Percentiles rank a stretch among this genome's conserved stretches.
phyloP scores from a whole-genome alignment of 257 asterid genomes.

The Solanum neorickii region DNA sequence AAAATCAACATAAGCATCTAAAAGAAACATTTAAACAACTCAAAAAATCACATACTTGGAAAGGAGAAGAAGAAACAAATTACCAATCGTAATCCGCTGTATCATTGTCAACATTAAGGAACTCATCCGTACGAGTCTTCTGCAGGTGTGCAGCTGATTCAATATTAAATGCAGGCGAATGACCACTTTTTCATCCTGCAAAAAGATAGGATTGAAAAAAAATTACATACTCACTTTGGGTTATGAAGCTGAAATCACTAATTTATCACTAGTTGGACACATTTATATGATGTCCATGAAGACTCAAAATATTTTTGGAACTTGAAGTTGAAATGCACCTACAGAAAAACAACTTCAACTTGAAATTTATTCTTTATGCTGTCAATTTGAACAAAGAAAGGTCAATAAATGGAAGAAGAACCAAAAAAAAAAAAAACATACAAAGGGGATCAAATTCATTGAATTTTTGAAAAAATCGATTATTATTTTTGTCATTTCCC shows the following conservation, averaged over 20 bases:
- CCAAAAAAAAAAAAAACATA: not conserved
- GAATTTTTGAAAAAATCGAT: slow-evolving; percentile 47
- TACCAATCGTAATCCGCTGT: slow-evolving; percentile 97
- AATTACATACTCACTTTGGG: not conserved
- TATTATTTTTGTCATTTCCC: slow-evolving; percentile 64
- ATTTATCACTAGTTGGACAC: not conserved
- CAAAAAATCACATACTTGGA: not conserved
- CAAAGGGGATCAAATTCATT: slow-evolving; percentile 79
- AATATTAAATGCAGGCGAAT: slow-evolving; percentile 56
- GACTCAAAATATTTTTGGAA: not conserved
- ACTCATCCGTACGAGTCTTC: slow-evolving; percentile 74
- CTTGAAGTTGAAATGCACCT: not conserved
- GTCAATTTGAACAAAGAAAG: not conserved
- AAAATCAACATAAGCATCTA: not conserved
- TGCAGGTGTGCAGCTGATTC: slow-evolving; percentile 40
- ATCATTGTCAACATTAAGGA: slow-evolving; percentile 86
- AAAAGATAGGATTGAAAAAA: not conserved
- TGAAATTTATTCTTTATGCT: not conserved
- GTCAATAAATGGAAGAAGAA: not conserved
- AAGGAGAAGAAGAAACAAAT: not conserved
- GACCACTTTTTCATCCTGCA: slow-evolving; percentile 55
- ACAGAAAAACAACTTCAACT: not conserved
- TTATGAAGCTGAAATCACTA: not conserved
- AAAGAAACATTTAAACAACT: not conserved
- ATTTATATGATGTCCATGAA: not conserved